phyloP scores from a whole-genome alignment of 2,329 filamentous ascomycete genomes.

The Cryphonectria naterciae region DNA sequence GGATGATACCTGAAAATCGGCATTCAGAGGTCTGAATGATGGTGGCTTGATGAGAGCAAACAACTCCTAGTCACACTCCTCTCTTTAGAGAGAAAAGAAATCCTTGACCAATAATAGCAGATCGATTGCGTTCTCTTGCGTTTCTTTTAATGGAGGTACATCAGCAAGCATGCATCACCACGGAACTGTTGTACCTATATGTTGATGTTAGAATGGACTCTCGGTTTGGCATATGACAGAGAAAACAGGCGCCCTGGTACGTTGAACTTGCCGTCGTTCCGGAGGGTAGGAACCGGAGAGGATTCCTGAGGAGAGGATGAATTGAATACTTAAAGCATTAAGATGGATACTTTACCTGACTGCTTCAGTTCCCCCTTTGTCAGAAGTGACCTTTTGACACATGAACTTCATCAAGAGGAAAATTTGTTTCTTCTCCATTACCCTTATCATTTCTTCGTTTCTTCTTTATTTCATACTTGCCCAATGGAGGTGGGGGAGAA shows the following conservation, averaged over 20 bases:
- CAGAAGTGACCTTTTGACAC: background rate
- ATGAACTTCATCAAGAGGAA: background rate
- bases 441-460: background rate
- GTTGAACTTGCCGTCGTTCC: background rate
- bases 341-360: background rate
- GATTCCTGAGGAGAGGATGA: background rate
- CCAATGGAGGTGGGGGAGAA: background rate
- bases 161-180: background rate
- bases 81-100: background rate
- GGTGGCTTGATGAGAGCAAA: background rate
- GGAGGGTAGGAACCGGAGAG: background rate
- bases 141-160: background rate
- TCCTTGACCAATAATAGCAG: background rate
- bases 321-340: background rate
- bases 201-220: background rate
- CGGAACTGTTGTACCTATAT: background rate
- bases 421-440: background rate
- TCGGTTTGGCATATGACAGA: background rate
- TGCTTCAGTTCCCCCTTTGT: background rate
- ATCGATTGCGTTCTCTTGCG: background rate
- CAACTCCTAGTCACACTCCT: background rate
- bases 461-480: background rate
- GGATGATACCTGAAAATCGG: constrained; percentile 18
- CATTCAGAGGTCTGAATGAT: constrained; percentile 4
- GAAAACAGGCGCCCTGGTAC: background rate